Base-by-base conservation (phyloP, 305 asterid genomes). In the Solanum hybrid region DNA sequence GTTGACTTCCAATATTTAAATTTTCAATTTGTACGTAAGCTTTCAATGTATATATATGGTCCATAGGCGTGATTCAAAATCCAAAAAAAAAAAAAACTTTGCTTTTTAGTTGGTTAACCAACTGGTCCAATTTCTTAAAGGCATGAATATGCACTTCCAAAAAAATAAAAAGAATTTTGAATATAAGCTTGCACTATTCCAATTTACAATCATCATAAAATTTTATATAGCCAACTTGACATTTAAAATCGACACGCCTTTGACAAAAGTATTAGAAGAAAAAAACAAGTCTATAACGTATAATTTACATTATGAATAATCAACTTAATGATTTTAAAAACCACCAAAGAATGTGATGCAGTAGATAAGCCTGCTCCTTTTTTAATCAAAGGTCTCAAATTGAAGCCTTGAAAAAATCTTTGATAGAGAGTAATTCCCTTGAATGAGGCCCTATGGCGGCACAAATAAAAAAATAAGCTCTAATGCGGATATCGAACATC, bases 181-280 rank as follows among this genome's bases (percentile, higher is more conserved):
- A 79, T 79, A 79, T 79, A 36, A 3, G 22, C 3, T 10, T 34
- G 26, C 22, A 79, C 22, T 13, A 10, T 34, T 36, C 72, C 72
- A 61, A 61, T 61, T 61, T 7, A 36, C 86, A 79, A 36, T 79
- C 22, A 79, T 79, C 22, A 79, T 17, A 22, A 79, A 72, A 10
- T 20, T 14, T 6, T 80, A 79, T 34, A 32, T 22, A n/a, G 33
- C 32, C 61, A 37, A n/a, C 86, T 80, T 36, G 86, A 37, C 61
- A n/a, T 37, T 80, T 36, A 80, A 34, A 80, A 80, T 37, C 22
- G 10, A 80, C 86, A 80, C 86, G 84, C 51, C 84, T 79, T 78
- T 79, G 84, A 79, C 84, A 79, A 79, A 79, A 79, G 4, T 22
- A 22, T 15, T 31, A 31, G 24, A 31, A 76, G 13, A 76, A 76